Percentiles rank a stretch among this genome's conserved stretches.
Evolutionary conservation across 1,284 basidiomycete species (phyloP).

Genomic region (Calocybe gambosa): DNA sequence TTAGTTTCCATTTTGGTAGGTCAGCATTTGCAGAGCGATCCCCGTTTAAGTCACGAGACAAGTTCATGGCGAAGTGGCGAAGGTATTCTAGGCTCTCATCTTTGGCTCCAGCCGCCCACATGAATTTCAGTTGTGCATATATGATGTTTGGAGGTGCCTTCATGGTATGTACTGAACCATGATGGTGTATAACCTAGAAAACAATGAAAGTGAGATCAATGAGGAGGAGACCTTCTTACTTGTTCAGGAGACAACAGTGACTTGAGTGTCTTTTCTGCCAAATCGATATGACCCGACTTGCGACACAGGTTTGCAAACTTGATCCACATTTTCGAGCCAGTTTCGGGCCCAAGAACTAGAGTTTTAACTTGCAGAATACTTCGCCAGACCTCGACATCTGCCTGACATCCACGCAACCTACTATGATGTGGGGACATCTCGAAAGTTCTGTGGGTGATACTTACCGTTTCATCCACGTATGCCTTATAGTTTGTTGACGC

Average conservation of each 20-base stretch:
- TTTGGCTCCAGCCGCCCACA: conserved; percentile 85
- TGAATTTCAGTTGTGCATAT: conserved; percentile 94
- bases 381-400: conserved; percentile 99
- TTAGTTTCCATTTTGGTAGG: conserved; percentile 58
- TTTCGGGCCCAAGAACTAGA: conserved; percentile 88
- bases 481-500: conserved; percentile 78
- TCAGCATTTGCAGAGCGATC: conserved; percentile 39
- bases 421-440: conserved; percentile 1
- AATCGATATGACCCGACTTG: conserved; percentile 52
- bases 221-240: conserved; percentile 32
- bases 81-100: conserved; percentile 84
- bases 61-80: conserved; percentile 76
- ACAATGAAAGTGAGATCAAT: background rate
- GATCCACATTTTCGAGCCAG: conserved; percentile 96
- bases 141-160: conserved; percentile 95
- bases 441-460: conserved; percentile 10
- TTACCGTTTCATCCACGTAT: conserved; percentile 93
- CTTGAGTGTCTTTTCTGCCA: conserved; percentile 97
- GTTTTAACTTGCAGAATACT: conserved; percentile 95
- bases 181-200: conserved; percentile 29
- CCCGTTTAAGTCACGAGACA: conserved; percentile 67
- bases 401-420: conserved; percentile 92
- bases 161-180: conserved; percentile 38
- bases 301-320: conserved; percentile 48
- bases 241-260: conserved; percentile 73